Evolutionary conservation across 805 yeast genomes (phyloP), one percentile per base, ranked within the genome.

Genomic region (Ascoidea rubescens): DNA sequence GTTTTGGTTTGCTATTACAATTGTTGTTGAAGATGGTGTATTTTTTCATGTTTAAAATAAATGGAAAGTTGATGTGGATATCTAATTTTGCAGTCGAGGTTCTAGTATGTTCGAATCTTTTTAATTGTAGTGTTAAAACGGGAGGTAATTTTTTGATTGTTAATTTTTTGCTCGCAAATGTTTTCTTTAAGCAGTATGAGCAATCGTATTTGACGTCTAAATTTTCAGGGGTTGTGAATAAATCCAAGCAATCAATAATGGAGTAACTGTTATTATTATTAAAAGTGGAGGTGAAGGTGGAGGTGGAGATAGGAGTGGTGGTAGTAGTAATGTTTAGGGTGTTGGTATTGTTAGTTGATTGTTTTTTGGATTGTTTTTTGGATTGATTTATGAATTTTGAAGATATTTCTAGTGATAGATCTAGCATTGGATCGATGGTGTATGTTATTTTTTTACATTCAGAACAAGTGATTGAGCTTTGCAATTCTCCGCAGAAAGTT

Each of bases 371-470:
- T 21, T 21, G 28, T 21, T 21, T 21, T 60, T 67, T 63, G 2
- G 28, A 21, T 21, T 21, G 28, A 21, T 21, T 21, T 21, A 21
- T 21, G 28, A 21, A 21, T 21, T 21, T 21, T 52, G 70, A 71
- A 48, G 68, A 64, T 51, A 90, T 79, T 60, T 88, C 96, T 54
- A 93, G 71, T 2, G 96, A 86, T 31, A 93, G 67, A 64, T 93
- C 99, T 68, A 93, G 75, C 72, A 87, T 80, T 4, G 97, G 97
- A 64, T 93, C 99, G 32, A 80, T 71, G 43, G 69, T 71, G 47
- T 68, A 69, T n/a, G 87, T 82, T 31, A 75, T 71, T 32, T 75
- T 71, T 4, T 73, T 70, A 64, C 97, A 90, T 47, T 77, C 72
- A 3, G 77, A 69, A 64, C 99, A 93, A 17, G 72, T 75, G 52